A percentile compares a stretch with the other conserved stretches of the same genome.
These are phyloP conservation scores for Iris macrosiphon DNA, from an alignment of 106 monocot species.

Conservation along the genomic window DNA sequence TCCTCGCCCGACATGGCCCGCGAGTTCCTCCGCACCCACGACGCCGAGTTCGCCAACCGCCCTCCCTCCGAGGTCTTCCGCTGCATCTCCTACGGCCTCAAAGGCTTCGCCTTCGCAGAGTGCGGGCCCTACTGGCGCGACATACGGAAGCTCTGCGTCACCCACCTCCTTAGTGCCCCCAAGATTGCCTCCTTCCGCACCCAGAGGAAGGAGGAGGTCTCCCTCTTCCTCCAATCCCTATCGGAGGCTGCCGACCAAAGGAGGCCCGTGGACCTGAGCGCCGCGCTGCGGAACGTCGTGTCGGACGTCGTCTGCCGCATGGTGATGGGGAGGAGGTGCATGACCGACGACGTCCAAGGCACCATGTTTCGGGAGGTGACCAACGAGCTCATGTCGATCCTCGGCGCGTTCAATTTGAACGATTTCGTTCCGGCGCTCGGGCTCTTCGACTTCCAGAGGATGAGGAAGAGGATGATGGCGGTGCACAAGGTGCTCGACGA, in stretches of 20 bases:
- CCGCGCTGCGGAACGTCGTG: background rate
- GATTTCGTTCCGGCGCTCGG: background rate
- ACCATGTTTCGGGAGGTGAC: background rate
- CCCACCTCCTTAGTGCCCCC: background rate
- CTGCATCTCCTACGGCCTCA: constrained; percentile 2
- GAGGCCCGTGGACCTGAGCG: background rate
- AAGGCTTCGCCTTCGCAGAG: background rate
- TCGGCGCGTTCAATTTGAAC: background rate
- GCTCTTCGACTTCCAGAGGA: background rate
- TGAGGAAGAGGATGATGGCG: background rate
- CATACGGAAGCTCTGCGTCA: constrained; percentile 3
- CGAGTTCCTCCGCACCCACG: background rate
- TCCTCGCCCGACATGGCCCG: constrained; percentile 3
- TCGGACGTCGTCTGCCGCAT: background rate
- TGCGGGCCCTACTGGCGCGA: background rate
- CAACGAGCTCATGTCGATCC: background rate
- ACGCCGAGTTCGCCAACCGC: background rate
- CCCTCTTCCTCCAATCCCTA: background rate
- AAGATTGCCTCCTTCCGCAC: background rate
- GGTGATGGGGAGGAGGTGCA: background rate
- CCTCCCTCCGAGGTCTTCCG: background rate
- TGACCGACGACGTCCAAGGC: background rate
- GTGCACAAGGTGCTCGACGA: background rate
- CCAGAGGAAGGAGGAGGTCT: background rate
- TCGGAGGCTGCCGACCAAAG: background rate